These are phyloP conservation scores for Pyrenophora seminiperda DNA, from an alignment of 2,329 filamentous ascomycete genomes.

Conservation along the genomic window DNA sequence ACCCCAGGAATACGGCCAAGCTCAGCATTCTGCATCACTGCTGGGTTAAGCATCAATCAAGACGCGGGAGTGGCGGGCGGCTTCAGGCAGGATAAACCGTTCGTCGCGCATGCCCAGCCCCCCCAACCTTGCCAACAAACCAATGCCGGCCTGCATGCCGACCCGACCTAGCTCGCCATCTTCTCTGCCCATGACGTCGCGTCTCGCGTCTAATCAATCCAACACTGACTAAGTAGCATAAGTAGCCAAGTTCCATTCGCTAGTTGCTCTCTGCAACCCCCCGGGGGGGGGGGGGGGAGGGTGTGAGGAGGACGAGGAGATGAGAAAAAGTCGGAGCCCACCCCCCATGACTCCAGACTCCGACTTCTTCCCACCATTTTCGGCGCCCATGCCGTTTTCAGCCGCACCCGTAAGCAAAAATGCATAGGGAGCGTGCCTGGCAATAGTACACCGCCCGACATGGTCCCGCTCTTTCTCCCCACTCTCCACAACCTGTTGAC, in stretches of 20 bases:
- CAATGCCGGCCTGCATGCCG: constrained; percentile 1
- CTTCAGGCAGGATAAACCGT: neutral
- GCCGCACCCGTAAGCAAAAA: neutral
- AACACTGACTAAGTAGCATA: neutral
- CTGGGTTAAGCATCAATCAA: constrained; percentile 4
- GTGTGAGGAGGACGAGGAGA: too few species aligned
- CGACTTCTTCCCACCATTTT: neutral
- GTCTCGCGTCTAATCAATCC: too few species aligned
- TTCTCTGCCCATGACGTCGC: constrained; percentile 8
- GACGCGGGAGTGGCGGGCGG: constrained; percentile 8
- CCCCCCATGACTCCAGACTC: neutral
- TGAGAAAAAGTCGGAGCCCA: too few species aligned
- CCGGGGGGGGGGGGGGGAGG: too few species aligned
- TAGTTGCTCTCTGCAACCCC: constrained; percentile 1
- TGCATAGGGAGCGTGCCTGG: constrained; percentile 7
- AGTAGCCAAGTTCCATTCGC: constrained; percentile 5
- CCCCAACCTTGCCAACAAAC: neutral
- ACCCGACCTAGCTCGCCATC: neutral
- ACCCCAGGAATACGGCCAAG: neutral
- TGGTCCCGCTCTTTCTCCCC: constrained; percentile 6
- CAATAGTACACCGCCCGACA: constrained; percentile 15
- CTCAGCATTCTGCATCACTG: neutral
- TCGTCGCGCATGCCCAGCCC: too few species aligned
- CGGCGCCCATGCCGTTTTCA: constrained; percentile 12
- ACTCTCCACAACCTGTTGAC: constrained; percentile 2